Base-by-base conservation (phyloP, 1,139 yeast genomes). In the Meyerozyma athensensis region DNA sequence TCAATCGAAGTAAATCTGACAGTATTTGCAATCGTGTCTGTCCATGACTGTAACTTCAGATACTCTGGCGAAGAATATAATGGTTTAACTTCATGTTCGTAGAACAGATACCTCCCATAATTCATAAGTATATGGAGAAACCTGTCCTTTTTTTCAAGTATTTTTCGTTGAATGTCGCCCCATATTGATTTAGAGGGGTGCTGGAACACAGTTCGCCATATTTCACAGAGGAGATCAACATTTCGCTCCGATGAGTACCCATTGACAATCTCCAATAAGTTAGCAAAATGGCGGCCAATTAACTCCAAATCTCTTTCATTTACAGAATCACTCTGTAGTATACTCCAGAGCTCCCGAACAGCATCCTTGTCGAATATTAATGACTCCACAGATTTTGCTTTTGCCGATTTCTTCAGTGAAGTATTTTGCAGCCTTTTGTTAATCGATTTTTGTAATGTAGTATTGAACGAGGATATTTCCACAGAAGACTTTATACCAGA, bases 121-220 rank as follows among this genome's bases (percentile, higher is more conserved):
- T 59, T 54, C 19, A 61, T 54, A 24, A 58, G 39, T 12, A 51
- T 39, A 36, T 58, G 53, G 4, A 51, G 45, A 26, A 62, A 45
- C 2, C 41, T 42, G 22, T 49, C 50, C 37, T 53, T 48, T 20
- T 47, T 44, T 3, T 34, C n/a, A n/a, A 56, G 34, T 5, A 60
- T 33, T 16, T 36, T 32, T 2, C 40, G n/a, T 34, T 57, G 59
- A 7, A 59, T 10, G 41, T 1, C 35, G 20, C 5, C 34, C 28
- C 13, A 43, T 28, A 22, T 32, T n/a, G 24, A 26, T 17, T 32
- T n/a, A 9, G 32, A 12, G 3, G 20, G 13, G 13, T 35, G 42
- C 13, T 28, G 33, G 28, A 47, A 46, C 4, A 47, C 41, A 7
- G 37, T 33, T 10, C 37, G 37, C 64, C 65, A 59, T n/a, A 57